These are phyloP conservation scores for Collybia nuda DNA, from an alignment of 768 basidiomycete species.

Conservation along the genomic window DNA sequence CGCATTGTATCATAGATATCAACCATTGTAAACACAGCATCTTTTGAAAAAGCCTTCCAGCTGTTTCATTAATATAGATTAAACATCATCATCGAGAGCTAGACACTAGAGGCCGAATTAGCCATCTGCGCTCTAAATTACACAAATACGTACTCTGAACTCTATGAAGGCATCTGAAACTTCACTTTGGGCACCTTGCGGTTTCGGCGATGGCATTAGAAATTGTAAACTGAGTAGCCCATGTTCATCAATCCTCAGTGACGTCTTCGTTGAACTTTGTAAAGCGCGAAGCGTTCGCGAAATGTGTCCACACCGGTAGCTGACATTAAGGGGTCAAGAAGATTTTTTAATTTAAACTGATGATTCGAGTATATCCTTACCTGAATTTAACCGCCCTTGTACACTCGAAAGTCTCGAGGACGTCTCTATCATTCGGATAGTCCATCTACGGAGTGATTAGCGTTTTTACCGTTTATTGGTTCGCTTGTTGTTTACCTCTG, in stretches of 20 bases:
- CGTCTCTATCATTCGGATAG: constrained; percentile 90
- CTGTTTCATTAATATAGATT: not conserved
- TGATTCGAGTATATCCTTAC: constrained; percentile 35
- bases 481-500: constrained; percentile 56
- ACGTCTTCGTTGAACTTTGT: constrained; percentile 84
- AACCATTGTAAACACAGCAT: too few species aligned
- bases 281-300: constrained; percentile 70
- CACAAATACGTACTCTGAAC: constrained; percentile 64
- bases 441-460: constrained; percentile 66
- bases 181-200: constrained; percentile 37
- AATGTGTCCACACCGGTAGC: constrained; percentile 85
- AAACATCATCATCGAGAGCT: constrained; percentile 37
- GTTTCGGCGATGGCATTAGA: constrained; percentile 66
- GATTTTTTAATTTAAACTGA: not conserved
- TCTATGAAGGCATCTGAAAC: constrained; percentile 73
- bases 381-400: constrained; percentile 63
- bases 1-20: too few species aligned
- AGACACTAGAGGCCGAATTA: constrained; percentile 32
- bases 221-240: constrained; percentile 90
- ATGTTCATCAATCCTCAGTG: constrained; percentile 78
- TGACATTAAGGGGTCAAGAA: constrained; percentile 27
- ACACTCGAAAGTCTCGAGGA: constrained; percentile 91
- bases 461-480: not conserved
- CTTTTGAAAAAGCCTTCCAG: too few species aligned
- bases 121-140: not conserved